Conservation (phyloP, 2,329 filamentous ascomycete genomes). For the Clonostachys solani region DNA sequence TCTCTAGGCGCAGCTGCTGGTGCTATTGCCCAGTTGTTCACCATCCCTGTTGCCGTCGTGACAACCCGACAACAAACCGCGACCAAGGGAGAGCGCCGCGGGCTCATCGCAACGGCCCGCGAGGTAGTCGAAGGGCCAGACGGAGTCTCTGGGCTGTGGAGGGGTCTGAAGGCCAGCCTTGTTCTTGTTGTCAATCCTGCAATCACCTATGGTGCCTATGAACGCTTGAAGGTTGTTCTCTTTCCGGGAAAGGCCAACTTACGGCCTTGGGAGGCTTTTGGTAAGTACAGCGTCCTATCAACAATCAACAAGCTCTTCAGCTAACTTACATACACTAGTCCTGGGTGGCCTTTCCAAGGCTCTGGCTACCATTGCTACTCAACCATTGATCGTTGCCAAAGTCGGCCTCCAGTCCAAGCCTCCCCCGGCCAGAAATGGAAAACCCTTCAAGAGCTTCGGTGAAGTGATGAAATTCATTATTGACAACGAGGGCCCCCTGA, state of each 20-base stretch:
- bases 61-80: slow-evolving; percentile 97
- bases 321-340: slow-evolving; percentile 44
- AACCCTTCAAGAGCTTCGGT: slow-evolving; percentile 87
- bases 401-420: slow-evolving; percentile 93
- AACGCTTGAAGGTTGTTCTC: slow-evolving; percentile 73
- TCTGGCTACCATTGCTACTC: slow-evolving; percentile 85
- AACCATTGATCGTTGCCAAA: slow-evolving; percentile 96
- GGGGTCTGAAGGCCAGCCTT: slow-evolving; percentile 90
- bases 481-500: slow-evolving; percentile 74
- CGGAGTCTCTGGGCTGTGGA: slow-evolving; percentile 85
- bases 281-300: slow-evolving; percentile 49
- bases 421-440: slow-evolving; percentile 76
- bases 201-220: slow-evolving; percentile 96
- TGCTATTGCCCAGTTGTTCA: slow-evolving; percentile 90
- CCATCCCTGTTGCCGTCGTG: slow-evolving; percentile 91
- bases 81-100: slow-evolving; percentile 76
- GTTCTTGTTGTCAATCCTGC: slow-evolving; percentile 94
- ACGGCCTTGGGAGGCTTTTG: slow-evolving; percentile 82
- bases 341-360: slow-evolving; percentile 92
- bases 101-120: slow-evolving; percentile 78
- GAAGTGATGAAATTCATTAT: slow-evolving; percentile 96
- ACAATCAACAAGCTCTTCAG: not conserved
- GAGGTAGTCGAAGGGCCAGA: slow-evolving; percentile 91
- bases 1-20: slow-evolving; percentile 82
- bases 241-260: slow-evolving; percentile 75